Evolutionary conservation across 2,329 filamentous ascomycete species (phyloP), one percentile per base, ranked within the genome.

Genomic region (Microcera coccophila): DNA sequence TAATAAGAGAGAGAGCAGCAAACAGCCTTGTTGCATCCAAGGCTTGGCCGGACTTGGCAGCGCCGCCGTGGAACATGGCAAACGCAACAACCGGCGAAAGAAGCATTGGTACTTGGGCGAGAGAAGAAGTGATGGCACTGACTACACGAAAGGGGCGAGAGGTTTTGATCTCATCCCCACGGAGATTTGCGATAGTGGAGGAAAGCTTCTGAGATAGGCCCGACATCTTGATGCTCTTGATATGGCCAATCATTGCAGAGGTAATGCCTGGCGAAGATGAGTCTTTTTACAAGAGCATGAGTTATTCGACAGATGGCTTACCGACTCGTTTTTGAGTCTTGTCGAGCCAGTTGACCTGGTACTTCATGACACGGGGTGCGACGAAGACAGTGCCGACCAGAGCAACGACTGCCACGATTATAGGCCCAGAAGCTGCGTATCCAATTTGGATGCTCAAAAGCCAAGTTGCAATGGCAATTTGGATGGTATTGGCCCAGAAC

Each of bases 161-260:
- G 2, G 63, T 52, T n/a, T 45, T 54, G 8, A 71, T 55, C 38
- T 72, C 68, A 11, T 63, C 54, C 4, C 62, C 44, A 3, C 69
- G 63, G 5, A 66, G 50, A 7, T 41, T 36, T 9, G 55, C 48
- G n/a, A 67, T 55, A 4, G 57, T 56, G 12, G 42, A 38, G 0
- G 54, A 57, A 0, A 70, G 51, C 14, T 55, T 59, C 22, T 62
- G 52, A 2, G 65, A 52, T 1, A 71, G 52, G 4, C 67, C 68
- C 0, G 65, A 65, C 48, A 70, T 65, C 49, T 69, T 70, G 41
- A 71, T 65, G 41, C 62, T 65, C 48, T 71, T 71, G 49, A 71
- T 67, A 5, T 63, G 61, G 2, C 63, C 63, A 34, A 71, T 61
- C 41, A 69, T 59, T 10, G 58, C 53, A 17, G 59, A 61, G 2